These are phyloP conservation scores for Stygiomarasmius scandens DNA, from an alignment of 1,284 basidiomycete genomes.

Conservation along the genomic window DNA sequence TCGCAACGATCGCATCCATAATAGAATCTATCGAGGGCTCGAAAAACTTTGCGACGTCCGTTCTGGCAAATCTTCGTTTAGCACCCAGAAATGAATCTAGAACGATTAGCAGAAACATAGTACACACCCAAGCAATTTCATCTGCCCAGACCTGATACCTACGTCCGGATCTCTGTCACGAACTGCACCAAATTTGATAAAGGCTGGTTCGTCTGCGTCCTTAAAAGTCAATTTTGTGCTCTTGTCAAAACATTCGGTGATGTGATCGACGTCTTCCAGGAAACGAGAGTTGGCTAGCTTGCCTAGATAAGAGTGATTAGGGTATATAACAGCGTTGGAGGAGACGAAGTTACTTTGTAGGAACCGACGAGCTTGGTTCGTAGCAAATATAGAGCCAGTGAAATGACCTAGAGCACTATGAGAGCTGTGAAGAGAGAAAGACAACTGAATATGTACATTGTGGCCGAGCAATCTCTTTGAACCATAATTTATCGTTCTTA, in stretches of 20 bases:
- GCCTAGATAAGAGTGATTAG: neutral
- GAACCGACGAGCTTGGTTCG: conserved; percentile 32
- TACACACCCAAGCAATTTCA: conserved; percentile 39
- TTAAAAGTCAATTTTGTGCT: conserved; percentile 44
- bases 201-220: conserved; percentile 34
- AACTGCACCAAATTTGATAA: conserved; percentile 43
- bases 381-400: conserved; percentile 37
- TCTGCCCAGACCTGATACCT: conserved; percentile 43
- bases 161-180: conserved; percentile 35
- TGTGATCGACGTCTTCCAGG: conserved; percentile 32
- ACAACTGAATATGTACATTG: conserved; percentile 32
- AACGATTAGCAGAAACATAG: no score
- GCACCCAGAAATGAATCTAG: no score
- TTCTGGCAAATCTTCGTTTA: no score
- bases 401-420: conserved; percentile 30
- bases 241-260: conserved; percentile 42
- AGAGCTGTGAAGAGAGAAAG: neutral
- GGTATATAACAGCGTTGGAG: no score
- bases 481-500: conserved; percentile 17
- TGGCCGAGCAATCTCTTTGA: conserved; percentile 34
- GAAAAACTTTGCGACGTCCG: conserved; percentile 40
- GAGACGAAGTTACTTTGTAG: conserved; percentile 10
- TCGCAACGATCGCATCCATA: conserved; percentile 33
- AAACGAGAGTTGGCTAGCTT: neutral
- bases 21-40: conserved; percentile 40